Percentiles rank a stretch among this genome's conserved stretches.
These are phyloP conservation scores for Boletus pseudopeckii DNA, from an alignment of 768 basidiomycete species.

Conservation along the genomic window DNA sequence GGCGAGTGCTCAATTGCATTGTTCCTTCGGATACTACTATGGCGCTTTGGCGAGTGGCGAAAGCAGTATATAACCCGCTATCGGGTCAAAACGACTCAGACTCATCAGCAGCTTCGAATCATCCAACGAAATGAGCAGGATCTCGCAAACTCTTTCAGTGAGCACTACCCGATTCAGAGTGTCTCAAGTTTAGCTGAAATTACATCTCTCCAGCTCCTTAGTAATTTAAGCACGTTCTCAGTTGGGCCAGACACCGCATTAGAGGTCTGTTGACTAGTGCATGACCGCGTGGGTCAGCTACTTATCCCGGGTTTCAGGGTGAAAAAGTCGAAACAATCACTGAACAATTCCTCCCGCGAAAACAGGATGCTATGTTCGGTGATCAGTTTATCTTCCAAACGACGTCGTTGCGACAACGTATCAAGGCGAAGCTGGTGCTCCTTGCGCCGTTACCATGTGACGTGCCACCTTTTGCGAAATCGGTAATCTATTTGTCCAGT, in stretches of 20 bases:
- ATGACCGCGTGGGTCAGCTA: slow-evolving; percentile 3
- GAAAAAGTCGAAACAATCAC: slow-evolving; percentile 19
- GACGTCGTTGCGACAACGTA: slow-evolving; percentile 14
- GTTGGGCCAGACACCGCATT: slow-evolving; percentile 1
- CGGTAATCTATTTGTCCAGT: slow-evolving; percentile 31
- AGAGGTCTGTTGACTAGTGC: slow-evolving; percentile 18
- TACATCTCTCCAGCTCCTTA: slow-evolving; percentile 20
- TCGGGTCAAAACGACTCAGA: background rate
- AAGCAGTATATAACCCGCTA: slow-evolving; percentile 22
- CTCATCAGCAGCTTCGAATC: background rate
- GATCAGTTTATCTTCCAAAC: slow-evolving; percentile 32
- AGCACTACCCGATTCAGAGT: slow-evolving; percentile 2
- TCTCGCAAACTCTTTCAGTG: slow-evolving; percentile 31
- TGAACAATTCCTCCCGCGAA: slow-evolving; percentile 30
- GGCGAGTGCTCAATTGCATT: slow-evolving; percentile 18
- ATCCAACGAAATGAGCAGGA: slow-evolving; percentile 26
- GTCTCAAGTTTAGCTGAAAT: background rate
- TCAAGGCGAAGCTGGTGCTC: slow-evolving; percentile 27
- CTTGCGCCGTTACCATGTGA: slow-evolving; percentile 29
- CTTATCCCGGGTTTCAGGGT: slow-evolving; percentile 12
- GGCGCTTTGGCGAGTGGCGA: slow-evolving; percentile 27
- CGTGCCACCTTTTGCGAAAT: slow-evolving; percentile 30
- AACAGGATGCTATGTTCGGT: slow-evolving; percentile 27
- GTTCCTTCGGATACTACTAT: slow-evolving; percentile 8
- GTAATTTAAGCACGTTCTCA: slow-evolving; percentile 22